Conservation (phyloP, 2,329 filamentous ascomycete species). For the Fusarium staphyleae region DNA sequence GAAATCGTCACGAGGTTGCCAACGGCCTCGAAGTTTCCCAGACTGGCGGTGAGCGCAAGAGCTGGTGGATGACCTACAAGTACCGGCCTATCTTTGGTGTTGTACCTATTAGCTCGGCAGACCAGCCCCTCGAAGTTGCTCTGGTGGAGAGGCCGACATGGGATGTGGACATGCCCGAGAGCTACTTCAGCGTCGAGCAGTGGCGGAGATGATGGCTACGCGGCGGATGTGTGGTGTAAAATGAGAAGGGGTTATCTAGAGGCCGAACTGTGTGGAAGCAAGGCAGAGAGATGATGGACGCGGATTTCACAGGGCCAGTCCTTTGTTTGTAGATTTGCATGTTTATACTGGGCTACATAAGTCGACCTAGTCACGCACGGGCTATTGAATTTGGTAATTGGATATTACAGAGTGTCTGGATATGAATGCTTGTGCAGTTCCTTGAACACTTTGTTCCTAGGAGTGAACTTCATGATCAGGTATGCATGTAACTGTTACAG, state of each 20-base stretch:
- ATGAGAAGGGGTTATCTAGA: conserved; percentile 5
- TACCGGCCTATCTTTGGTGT: conserved; percentile 91
- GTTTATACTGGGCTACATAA: conserved; percentile 24
- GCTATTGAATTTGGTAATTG: conserved; percentile 25
- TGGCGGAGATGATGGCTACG: conserved; percentile 50
- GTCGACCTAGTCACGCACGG: conserved; percentile 13
- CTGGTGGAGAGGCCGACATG: conserved; percentile 86
- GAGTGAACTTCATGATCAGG: conserved; percentile 1
- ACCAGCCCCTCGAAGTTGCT: conserved; percentile 74
- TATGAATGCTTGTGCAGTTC: conserved; percentile 12
- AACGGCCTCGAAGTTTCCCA: conserved; percentile 30
- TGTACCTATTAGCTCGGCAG: conserved; percentile 54
- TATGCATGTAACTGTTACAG: too few species aligned
- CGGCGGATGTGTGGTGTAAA: conserved; percentile 6
- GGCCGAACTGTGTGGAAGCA: conserved; percentile 1
- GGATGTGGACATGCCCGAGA: conserved; percentile 78
- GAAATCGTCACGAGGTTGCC: conserved; percentile 38
- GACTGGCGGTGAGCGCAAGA: conserved; percentile 43
- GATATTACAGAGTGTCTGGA: conserved; percentile 10
- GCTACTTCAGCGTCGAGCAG: conserved; percentile 68
- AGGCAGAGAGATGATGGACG: conserved; percentile 1
- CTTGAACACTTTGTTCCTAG: too few species aligned
- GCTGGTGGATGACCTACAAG: conserved; percentile 85
- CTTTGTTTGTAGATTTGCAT: conserved; percentile 31
- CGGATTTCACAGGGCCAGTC: conserved; percentile 15